phyloP scores from a whole-genome alignment of 169 alveolate species.

The Theileria annulata region DNA sequence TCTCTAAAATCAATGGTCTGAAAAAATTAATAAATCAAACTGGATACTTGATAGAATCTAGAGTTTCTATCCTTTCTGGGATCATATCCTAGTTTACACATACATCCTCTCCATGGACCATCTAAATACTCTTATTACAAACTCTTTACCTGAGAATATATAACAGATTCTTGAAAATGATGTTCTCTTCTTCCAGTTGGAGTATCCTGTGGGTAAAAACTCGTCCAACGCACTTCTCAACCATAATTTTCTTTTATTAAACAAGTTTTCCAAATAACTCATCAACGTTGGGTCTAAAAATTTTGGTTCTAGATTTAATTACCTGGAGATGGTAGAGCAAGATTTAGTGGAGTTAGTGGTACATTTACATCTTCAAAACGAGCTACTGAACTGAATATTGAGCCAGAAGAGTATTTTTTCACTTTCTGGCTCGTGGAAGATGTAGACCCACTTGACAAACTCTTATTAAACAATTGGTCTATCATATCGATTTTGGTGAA shows the following conservation, averaged over 20 bases:
- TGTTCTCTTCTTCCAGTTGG: conserved; percentile 60
- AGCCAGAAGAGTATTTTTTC: conserved; percentile 4
- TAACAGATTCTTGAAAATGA: conserved; percentile 63
- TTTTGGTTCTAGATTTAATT: background rate
- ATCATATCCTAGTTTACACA: conserved; percentile 63
- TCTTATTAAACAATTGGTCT: conserved; percentile 44
- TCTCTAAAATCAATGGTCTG: conserved; percentile 65
- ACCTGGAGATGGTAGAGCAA: conserved; percentile 49
- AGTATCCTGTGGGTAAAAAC: conserved; percentile 27
- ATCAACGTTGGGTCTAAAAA: conserved; percentile 32
- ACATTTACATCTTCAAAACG: conserved; percentile 44
- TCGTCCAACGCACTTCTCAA: conserved; percentile 52
- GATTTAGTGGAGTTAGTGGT: conserved; percentile 48
- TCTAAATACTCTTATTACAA: conserved; percentile 10
- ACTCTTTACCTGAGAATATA: conserved; percentile 49
- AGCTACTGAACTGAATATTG: conserved; percentile 52
- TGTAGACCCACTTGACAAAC: background rate
- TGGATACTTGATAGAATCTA: conserved; percentile 46
- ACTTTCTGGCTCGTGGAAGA: conserved; percentile 1
- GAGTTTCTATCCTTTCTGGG: conserved; percentile 54
- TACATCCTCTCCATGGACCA: conserved; percentile 70
- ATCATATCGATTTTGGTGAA: conserved; percentile 44
- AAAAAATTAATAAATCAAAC: background rate
- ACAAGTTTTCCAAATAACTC: conserved; percentile 31
- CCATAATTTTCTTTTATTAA: conserved; percentile 51